A percentile compares a stretch with the other conserved stretches of the same genome.
phyloP scores from a whole-genome alignment of 345 rosid species.

The Eucalyptus decipiens region DNA sequence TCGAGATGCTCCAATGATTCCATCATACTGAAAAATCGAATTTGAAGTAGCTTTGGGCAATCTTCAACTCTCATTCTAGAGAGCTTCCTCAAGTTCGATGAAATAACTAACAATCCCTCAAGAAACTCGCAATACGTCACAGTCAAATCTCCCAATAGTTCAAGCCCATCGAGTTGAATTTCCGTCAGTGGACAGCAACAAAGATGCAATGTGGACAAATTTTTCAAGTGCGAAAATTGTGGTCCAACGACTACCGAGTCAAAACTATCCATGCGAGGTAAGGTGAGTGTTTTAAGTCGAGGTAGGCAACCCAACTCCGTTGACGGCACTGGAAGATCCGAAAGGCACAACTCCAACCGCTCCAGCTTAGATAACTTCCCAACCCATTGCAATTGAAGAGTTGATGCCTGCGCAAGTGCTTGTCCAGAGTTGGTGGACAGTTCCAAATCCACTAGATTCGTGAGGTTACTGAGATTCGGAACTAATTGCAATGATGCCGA shows the following conservation, averaged over 20 bases:
- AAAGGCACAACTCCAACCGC: neutral
- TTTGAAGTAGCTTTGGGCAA: neutral
- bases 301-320: neutral
- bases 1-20: accelerated
- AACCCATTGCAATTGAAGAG: neutral
- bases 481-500: neutral
- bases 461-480: neutral
- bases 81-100: neutral
- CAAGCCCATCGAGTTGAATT: neutral
- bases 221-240: neutral
- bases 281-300: neutral
- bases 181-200: neutral
- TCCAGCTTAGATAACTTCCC: neutral
- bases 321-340: accelerated
- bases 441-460: accelerated
- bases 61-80: accelerated
- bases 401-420: neutral
- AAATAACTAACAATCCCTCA: neutral
- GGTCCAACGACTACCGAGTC: neutral
- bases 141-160: neutral
- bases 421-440: accelerated
- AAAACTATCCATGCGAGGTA: neutral
- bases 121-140: neutral
- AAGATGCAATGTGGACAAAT: neutral
- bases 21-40: neutral